phyloP scores from a whole-genome alignment of 108 stramenopile species.

The Fragilaria radians region DNA sequence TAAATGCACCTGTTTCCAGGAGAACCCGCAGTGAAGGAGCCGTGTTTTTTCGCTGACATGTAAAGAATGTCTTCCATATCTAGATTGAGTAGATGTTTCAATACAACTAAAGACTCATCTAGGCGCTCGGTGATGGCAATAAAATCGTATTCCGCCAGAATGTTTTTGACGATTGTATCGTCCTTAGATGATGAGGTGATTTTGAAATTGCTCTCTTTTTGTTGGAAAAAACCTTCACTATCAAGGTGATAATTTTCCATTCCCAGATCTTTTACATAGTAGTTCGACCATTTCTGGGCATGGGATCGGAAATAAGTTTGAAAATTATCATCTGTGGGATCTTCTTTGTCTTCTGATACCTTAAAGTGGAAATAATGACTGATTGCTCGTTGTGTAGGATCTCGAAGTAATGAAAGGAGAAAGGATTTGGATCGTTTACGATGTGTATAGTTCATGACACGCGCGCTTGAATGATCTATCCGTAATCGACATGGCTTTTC shows the following conservation, averaged over 20 bases:
- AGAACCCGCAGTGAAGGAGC: not conserved
- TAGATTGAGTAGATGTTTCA: conserved; percentile 17
- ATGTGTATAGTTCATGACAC: not conserved
- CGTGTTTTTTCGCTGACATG: conserved; percentile 1
- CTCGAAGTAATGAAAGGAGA: conserved; percentile 32
- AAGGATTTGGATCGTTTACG: conserved; percentile 8
- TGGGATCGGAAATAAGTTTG: not conserved
- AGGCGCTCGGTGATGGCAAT: conserved; percentile 16
- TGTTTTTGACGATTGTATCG: not conserved
- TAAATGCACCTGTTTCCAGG: conserved; percentile 10
- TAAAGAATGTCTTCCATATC: conserved; percentile 4
- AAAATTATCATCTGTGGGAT: conserved; percentile 24
- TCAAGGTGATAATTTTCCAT: not conserved
- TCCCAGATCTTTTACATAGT: not conserved
- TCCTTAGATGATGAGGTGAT: not conserved
- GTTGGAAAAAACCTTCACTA: conserved; percentile 3
- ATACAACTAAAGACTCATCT: conserved; percentile 20
- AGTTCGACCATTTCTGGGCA: not conserved
- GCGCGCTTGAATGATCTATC: not conserved
- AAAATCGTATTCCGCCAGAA: conserved; percentile 17
- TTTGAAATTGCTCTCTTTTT: not conserved
- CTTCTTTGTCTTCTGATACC: conserved; percentile 19
- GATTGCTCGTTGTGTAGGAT: conserved; percentile 36
- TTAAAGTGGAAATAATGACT: conserved; percentile 38
- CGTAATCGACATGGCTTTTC: not conserved